Evolutionary conservation across 257 asterid genomes (phyloP), one percentile per base, ranked within the genome.

Genomic region (Scutellaria galericulata): DNA sequence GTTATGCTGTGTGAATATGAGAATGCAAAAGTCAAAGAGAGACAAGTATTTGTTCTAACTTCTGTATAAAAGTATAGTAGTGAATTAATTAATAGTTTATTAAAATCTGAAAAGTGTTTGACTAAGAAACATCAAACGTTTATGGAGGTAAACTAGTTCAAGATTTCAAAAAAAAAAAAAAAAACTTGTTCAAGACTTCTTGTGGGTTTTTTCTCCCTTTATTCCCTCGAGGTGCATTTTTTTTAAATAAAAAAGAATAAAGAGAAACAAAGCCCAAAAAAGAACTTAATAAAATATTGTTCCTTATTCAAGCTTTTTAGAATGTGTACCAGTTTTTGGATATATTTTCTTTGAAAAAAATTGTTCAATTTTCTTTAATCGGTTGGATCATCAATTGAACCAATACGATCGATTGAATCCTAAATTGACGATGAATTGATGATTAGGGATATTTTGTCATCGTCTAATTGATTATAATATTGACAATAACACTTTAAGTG

Each of bases 81-180:
- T 35, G 51, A 24, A 55, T 54, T 73, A 57, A 66, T 64, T 71
- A 70, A 66, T 11, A 74, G 77, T 74, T 54, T 31, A 31, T 31
- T 31, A 3, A 24, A 24, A 31, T 31, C 37, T 31, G 2, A 31
- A 24, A 74, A 46, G 73, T 62, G 51, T 72, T 76, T 80, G 90
- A 81, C 83, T 40, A 71, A 59, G 62, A 35, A 51, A 73, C 44
- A 72, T 72, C 77, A 72, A 22, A 22, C 7, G 61, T 20, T 55
- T 55, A 10, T n/a, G 61, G 40, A 18, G 39, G 61, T 22, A 55
- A 55, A 22, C 39, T 55, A 55, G 37, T 31, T 31, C 37, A 31
- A 18, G n/a, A n/a, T n/a, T n/a, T n/a, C n/a, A n/a, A n/a, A n/a
- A n/a, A n/a, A n/a, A n/a, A n/a, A n/a, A n/a, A n/a, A n/a, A n/a